A percentile compares a stretch with the other conserved stretches of the same genome.
These are phyloP conservation scores for Calophaca sinica DNA, from an alignment of 306 rosid genomes.

Conservation along the genomic window DNA sequence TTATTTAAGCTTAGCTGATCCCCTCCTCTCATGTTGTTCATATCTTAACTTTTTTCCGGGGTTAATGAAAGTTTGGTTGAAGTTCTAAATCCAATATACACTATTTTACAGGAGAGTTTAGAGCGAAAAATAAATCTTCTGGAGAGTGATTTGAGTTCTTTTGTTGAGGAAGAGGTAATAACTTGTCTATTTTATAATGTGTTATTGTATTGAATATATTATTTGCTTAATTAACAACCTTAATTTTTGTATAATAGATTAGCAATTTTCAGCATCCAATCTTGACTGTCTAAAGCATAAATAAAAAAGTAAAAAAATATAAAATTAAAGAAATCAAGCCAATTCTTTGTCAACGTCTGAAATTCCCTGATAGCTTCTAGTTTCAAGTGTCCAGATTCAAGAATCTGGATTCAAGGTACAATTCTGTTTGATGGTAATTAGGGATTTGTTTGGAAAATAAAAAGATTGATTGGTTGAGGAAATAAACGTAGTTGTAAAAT, in stretches of 20 bases:
- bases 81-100: conserved; percentile 41
- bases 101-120: conserved; percentile 64
- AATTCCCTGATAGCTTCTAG: background rate
- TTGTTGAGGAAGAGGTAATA: conserved; percentile 61
- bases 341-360: background rate
- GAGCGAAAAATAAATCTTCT: conserved; percentile 60
- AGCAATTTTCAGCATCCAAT: background rate
- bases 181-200: background rate
- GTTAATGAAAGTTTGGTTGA: conserved; percentile 3
- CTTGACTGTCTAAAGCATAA: background rate
- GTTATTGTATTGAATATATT: conserved; percentile 11
- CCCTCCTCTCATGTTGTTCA: background rate
- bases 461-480: background rate
- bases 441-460: background rate
- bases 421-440: conserved; percentile 11
- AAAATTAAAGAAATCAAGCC: background rate
- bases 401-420: background rate
- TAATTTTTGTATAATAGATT: conserved; percentile 26
- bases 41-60: background rate
- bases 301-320: background rate
- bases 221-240: conserved; percentile 22
- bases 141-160: conserved; percentile 58
- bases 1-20: too few relatives aligned
- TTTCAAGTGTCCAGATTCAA: background rate
- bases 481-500: conserved; percentile 5